Conservation (phyloP, 129 eudicot genomes). For the Glebionis coronaria region DNA sequence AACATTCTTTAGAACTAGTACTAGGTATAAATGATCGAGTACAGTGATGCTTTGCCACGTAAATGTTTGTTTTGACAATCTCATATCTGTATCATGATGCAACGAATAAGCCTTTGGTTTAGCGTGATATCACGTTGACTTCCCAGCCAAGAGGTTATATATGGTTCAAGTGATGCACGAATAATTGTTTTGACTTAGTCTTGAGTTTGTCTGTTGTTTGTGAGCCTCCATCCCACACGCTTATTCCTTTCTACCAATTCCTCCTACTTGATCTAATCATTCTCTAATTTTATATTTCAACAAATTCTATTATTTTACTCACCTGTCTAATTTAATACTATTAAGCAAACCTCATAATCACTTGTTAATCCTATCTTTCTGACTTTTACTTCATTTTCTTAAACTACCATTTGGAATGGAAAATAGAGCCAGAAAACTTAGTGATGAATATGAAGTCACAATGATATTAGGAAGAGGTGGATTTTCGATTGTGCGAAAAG, state of each 20-base stretch:
- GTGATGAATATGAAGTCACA: conserved; percentile 73
- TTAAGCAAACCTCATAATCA: conserved; percentile 23
- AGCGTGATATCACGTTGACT: no score
- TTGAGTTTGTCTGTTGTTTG: conserved; percentile 31
- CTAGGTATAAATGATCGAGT: no score
- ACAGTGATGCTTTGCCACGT: no score
- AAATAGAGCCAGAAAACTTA: conserved; percentile 49
- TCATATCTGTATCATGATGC: no score
- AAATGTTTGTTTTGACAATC: no score
- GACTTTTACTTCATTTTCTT: conserved; percentile 20
- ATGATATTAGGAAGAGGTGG: conserved; percentile 75
- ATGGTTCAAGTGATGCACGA: no score
- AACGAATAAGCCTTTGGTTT: no score
- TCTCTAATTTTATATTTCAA: conserved; percentile 19
- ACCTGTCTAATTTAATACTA: conserved; percentile 21
- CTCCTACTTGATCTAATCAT: conserved; percentile 35
- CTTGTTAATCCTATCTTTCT: conserved; percentile 22
- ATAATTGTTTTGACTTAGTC: conserved; percentile 37
- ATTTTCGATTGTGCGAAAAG: conserved; percentile 71
- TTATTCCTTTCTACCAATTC: conserved; percentile 35
- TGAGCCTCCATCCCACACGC: conserved; percentile 31
- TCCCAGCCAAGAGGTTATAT: no score
- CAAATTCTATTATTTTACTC: conserved; percentile 20
- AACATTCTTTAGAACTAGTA: no score
- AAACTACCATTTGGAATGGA: conserved; percentile 42